Base-by-base conservation (phyloP, 192 early-diverging fungal genomes). In the Coemansia sp. region DNA sequence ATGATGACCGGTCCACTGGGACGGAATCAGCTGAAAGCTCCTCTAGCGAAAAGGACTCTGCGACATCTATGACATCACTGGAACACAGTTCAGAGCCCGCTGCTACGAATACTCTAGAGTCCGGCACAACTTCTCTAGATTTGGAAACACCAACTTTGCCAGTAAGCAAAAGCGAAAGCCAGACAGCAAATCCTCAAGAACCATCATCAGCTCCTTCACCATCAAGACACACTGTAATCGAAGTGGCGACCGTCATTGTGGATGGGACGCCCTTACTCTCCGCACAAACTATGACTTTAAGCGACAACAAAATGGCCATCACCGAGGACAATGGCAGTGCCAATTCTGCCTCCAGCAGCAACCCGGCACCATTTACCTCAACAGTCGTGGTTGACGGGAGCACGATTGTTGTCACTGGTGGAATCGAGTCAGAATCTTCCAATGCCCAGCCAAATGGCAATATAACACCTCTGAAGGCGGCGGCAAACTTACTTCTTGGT, bases 381-480 rank as follows among this genome's bases (percentile, higher is more conserved):
- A 81, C 78, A 3, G 41, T 66, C 14, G 51, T 75, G 15, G 66
- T 72, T 44, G 69, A 81, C 26, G 78, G 78, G 33, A 81, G 73
- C 43, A 55, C 64, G 0, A 61, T 81, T 5, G 46, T 75, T 21
- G 70, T 81, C 23, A 75, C 78, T n/a, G 70, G 70, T n/a, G 46
- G 34, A 39, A 33, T 18, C 18, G 66, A 46, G 18, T 20, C 46
- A 15, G 48, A 39, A 26, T 21, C 21, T 0, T 53, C 51, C 10
- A 10, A 53, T 26, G 21, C 51, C 24, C 24, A 0, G 9, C 4
- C 51, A 26, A 8, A 10, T 9, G 24, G 8, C 14, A 10, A 6
- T 15, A 9, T 26, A 10, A 26, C 16, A 23, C 24, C 51, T 53
- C 26, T 53, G 51, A 53, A 53, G 23, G 24, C 24, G 21, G 16